Conservation (phyloP, 2,329 filamentous ascomycete species). For the Trichophyton schoenleinii region DNA sequence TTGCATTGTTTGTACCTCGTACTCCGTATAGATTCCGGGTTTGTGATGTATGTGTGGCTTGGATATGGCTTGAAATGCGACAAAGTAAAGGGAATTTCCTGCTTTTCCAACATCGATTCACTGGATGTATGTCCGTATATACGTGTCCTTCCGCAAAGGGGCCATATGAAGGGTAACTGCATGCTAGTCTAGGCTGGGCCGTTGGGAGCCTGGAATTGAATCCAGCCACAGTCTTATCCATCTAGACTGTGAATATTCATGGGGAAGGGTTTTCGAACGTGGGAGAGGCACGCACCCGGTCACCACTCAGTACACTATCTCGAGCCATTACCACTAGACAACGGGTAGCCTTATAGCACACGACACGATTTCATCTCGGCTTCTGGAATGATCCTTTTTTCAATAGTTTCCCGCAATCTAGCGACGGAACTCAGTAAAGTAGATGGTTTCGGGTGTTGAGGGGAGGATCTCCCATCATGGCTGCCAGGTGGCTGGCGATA, state of each 20-base stretch:
- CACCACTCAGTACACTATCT: neutral
- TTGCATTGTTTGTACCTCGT: too few species aligned
- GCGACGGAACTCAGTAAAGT: neutral
- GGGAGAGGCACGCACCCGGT: neutral
- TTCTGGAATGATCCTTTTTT: neutral
- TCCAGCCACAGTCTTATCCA: neutral
- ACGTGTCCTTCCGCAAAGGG: too few species aligned
- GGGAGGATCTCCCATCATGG: neutral
- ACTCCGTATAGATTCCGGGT: too few species aligned
- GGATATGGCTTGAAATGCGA: too few species aligned
- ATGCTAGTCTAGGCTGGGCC: too few species aligned
- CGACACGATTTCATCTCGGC: neutral
- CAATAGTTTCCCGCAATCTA: neutral
- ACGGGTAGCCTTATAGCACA: neutral
- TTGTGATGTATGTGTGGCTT: too few species aligned
- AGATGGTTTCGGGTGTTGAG: neutral
- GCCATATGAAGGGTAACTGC: too few species aligned
- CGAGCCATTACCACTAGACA: neutral
- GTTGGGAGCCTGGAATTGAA: too few species aligned
- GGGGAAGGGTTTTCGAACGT: neutral
- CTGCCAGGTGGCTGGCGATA: neutral
- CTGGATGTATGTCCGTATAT: too few species aligned
- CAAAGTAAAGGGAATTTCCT: too few species aligned
- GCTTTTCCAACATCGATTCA: too few species aligned
- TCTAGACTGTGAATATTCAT: neutral